These are phyloP conservation scores for Alloascoidea hylecoeti DNA, from an alignment of 805 yeast species.

Conservation along the genomic window DNA sequence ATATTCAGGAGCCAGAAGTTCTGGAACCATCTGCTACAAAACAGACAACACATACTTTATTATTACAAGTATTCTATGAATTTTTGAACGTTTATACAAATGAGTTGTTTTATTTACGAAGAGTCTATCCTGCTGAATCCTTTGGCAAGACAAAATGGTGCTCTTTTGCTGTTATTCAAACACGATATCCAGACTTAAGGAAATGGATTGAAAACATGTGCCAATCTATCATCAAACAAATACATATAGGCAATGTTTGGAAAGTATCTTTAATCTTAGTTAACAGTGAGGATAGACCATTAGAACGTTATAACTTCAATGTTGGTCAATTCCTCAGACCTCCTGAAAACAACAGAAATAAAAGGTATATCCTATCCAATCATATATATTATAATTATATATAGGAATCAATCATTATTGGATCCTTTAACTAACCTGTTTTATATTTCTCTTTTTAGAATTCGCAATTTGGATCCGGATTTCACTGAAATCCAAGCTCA, in stretches of 20 bases:
- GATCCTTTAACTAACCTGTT: too few species aligned
- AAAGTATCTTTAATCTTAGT: conserved; percentile 24
- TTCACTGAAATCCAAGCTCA: conserved; percentile 12
- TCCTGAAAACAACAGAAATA: conserved; percentile 8
- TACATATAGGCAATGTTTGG: conserved; percentile 15
- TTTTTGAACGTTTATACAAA: conserved; percentile 37
- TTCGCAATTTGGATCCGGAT: conserved; percentile 1
- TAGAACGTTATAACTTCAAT: conserved; percentile 25
- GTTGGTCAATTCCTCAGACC: conserved; percentile 16
- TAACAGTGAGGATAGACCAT: conserved; percentile 16
- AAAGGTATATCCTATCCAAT: conserved; percentile 12
- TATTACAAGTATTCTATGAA: conserved; percentile 24
- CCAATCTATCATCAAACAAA: conserved; percentile 10
- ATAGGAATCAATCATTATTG: conserved; percentile 1
- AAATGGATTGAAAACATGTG: conserved; percentile 27
- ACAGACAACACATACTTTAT: conserved; percentile 2
- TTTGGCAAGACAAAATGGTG: conserved; percentile 29
- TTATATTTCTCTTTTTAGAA: conserved; percentile 3
- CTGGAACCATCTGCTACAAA: background rate
- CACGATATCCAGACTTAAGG: conserved; percentile 32
- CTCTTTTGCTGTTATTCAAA: conserved; percentile 24
- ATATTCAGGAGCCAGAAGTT: background rate
- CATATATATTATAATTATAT: conserved; percentile 8
- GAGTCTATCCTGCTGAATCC: conserved; percentile 36
- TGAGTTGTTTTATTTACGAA: conserved; percentile 36